phyloP scores from a whole-genome alignment of 495 filamentous ascomycete genomes.

The Neurospora sp. region DNA sequence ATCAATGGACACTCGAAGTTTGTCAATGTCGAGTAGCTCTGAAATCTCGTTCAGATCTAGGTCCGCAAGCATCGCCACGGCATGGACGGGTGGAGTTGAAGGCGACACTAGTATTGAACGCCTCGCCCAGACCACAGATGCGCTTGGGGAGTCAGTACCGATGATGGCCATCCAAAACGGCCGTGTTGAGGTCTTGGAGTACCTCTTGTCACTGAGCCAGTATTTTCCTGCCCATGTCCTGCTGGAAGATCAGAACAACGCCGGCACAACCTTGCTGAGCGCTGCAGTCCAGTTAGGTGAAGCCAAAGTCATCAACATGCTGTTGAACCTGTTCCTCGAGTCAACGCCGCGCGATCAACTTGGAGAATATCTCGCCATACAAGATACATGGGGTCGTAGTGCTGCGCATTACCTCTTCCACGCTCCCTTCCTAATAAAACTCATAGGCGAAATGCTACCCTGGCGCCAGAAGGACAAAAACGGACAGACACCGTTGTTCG shows the following conservation, averaged over 20 bases:
- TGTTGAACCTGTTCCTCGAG: slow-evolving; percentile 52
- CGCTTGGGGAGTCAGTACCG: slow-evolving; percentile 70
- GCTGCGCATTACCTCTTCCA: slow-evolving; percentile 96
- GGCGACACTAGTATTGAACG: slow-evolving; percentile 79
- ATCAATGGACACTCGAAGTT: slow-evolving; percentile 75
- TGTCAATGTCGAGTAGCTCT: slow-evolving; percentile 87
- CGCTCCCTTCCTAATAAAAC: slow-evolving; percentile 64
- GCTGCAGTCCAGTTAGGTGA: slow-evolving; percentile 90
- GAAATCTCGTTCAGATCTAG: slow-evolving; percentile 66
- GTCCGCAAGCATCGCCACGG: slow-evolving; percentile 63
- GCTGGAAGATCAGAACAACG: slow-evolving; percentile 74
- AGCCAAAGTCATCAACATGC: slow-evolving; percentile 57
- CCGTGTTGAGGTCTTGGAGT: slow-evolving; percentile 58
- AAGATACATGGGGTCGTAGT: slow-evolving; percentile 80
- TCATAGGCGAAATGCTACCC: slow-evolving; percentile 65
- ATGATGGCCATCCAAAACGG: slow-evolving; percentile 94
- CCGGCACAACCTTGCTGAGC: slow-evolving; percentile 82
- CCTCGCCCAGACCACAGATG: slow-evolving; percentile 70
- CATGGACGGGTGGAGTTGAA: slow-evolving; percentile 57
- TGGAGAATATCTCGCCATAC: slow-evolving; percentile 54
- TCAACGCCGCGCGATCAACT: slow-evolving; percentile 35
- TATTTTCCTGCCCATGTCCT: slow-evolving; percentile 61
- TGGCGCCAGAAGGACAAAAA: slow-evolving; percentile 92
- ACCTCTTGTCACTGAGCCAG: slow-evolving; percentile 64
- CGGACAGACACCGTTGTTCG: slow-evolving; percentile 92